Conservation (phyloP, 1,284 basidiomycete species). For the Acaromyces ingoldii region DNA sequence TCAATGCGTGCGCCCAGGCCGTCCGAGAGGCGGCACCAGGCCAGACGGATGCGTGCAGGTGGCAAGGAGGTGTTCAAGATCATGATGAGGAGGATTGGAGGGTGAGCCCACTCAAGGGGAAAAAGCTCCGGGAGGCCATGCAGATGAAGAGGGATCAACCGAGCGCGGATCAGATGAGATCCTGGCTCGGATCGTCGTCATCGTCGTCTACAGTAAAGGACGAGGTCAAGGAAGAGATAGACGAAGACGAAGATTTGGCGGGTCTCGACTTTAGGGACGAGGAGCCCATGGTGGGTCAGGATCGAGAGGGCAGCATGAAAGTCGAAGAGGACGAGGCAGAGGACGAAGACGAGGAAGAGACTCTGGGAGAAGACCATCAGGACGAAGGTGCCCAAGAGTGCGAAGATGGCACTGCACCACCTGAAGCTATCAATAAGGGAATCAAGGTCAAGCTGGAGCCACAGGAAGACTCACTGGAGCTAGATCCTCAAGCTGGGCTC, state of each 20-base stretch:
- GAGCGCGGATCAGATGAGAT: not conserved
- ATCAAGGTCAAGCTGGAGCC: not conserved
- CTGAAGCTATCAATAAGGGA: not conserved
- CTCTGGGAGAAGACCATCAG: conserved; percentile 10
- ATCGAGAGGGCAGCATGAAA: not conserved
- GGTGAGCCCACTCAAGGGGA: not conserved
- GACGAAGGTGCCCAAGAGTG: conserved; percentile 1
- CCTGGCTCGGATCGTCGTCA: not conserved
- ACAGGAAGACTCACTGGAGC: not conserved
- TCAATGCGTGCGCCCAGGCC: conserved; percentile 82
- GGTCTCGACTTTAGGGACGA: conserved; percentile 37
- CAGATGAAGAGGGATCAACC: not conserved
- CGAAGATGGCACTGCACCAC: not conserved
- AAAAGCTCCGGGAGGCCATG: not conserved
- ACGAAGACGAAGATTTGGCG: conserved; percentile 32
- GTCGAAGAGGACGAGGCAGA: conserved; percentile 12
- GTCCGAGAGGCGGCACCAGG: conserved; percentile 54
- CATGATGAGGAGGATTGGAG: not conserved
- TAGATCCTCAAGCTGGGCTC: not conserved
- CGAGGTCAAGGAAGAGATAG: conserved; percentile 47
- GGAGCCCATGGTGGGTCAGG: conserved; percentile 13
- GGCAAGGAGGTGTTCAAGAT: not conserved
- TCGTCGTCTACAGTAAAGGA: conserved; percentile 2
- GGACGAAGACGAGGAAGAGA: conserved; percentile 12
- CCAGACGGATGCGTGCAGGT: not conserved